Conservation (phyloP, 2,329 filamentous ascomycete genomes). For the Aspergillus viridinutans region DNA sequence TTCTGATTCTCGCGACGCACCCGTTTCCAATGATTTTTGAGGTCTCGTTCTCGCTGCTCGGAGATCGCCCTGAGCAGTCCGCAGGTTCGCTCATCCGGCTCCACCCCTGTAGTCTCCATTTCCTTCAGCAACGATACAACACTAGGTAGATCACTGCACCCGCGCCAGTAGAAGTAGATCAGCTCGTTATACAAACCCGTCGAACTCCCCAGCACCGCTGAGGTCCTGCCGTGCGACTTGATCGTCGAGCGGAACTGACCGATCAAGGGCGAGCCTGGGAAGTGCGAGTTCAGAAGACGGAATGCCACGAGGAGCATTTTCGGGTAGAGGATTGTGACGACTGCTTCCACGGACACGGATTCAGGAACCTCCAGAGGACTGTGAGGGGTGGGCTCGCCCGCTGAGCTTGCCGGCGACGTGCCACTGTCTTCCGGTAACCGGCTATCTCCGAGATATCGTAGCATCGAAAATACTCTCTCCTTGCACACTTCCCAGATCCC, state of each 20-base stretch:
- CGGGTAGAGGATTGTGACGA: constrained; percentile 39
- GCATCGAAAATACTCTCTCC: constrained; percentile 37
- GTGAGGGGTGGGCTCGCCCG: not conserved
- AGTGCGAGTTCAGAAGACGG: constrained; percentile 36
- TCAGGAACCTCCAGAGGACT: constrained; percentile 28
- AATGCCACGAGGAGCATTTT: constrained; percentile 39
- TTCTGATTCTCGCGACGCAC: constrained; percentile 2
- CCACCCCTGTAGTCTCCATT: constrained; percentile 42
- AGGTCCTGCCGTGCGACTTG: constrained; percentile 37
- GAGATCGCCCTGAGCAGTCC: constrained; percentile 28
- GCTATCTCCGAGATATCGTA: constrained; percentile 20
- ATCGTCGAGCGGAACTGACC: constrained; percentile 39
- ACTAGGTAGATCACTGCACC: constrained; percentile 37
- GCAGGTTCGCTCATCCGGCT: constrained; percentile 32
- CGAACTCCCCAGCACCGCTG: constrained; percentile 41
- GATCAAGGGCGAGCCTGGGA: constrained; percentile 38
- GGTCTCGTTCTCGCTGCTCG: constrained; percentile 20
- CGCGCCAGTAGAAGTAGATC: constrained; percentile 41
- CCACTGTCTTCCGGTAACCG: not conserved
- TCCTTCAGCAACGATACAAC: constrained; percentile 39
- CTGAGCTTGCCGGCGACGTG: not conserved
- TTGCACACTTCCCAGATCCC: constrained; percentile 39
- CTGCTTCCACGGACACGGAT: constrained; percentile 25
- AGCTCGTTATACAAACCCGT: constrained; percentile 43
- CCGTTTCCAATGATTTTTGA: constrained; percentile 13